These are phyloP conservation scores for Pythium angustatum DNA, from an alignment of 352 stramenopile genomes.

Conservation along the genomic window DNA sequence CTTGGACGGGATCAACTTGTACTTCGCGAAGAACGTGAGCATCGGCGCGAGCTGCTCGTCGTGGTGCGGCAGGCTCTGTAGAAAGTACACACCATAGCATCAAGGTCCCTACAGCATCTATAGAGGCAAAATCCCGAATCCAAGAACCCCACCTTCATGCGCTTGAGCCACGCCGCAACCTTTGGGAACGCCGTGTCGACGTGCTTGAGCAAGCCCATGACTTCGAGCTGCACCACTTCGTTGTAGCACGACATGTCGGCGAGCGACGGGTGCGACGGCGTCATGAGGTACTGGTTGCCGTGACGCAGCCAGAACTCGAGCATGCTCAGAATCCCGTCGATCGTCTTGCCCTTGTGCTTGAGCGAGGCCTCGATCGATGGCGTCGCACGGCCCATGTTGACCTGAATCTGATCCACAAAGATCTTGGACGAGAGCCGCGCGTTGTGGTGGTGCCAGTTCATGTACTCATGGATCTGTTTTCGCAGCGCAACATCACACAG, in stretches of 20 bases:
- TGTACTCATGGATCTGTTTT: constrained; percentile 74
- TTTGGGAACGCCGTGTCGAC: constrained; percentile 56
- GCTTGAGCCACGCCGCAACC: constrained; percentile 56
- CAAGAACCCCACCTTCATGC: constrained; percentile 82
- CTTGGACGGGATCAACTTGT: constrained; percentile 43
- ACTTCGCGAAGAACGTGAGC: constrained; percentile 72
- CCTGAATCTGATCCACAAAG: constrained; percentile 64
- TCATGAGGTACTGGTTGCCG: constrained; percentile 63
- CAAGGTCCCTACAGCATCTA: not conserved
- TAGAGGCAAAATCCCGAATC: no score
- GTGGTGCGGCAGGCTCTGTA: constrained; percentile 55
- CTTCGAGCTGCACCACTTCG: constrained; percentile 71
- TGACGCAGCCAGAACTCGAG: constrained; percentile 71
- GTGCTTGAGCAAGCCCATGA: constrained; percentile 56
- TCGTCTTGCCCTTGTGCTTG: constrained; percentile 53
- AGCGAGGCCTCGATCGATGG: constrained; percentile 48
- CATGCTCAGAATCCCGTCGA: constrained; percentile 59
- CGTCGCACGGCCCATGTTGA: constrained; percentile 51
- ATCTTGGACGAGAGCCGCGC: constrained; percentile 60
- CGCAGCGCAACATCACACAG: not conserved
- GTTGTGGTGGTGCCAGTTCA: constrained; percentile 80
- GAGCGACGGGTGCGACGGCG: constrained; percentile 51
- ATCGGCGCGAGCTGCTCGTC: constrained; percentile 68
- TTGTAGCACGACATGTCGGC: constrained; percentile 81
- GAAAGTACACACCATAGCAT: constrained; percentile 5